Evolutionary conservation across 306 rosid species (phyloP), one percentile per base, ranked within the genome.

Genomic region (Lotus japonicus): DNA sequence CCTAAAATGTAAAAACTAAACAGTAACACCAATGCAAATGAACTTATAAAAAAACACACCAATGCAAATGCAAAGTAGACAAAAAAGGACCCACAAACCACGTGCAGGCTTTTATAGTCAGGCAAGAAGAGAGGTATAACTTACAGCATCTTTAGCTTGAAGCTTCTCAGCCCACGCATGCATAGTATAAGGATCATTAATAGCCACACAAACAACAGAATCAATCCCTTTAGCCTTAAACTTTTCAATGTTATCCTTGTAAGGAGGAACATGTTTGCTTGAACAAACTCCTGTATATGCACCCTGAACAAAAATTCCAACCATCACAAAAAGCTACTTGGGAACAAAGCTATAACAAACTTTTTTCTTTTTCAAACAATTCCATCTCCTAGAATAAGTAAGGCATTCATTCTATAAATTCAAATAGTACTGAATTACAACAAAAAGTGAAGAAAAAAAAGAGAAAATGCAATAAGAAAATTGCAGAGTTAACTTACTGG

Each of bases 241-340:
- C 77, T 90, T 87, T 7, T 84, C 90, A 66, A 83, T 65, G 43
- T 79, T 90, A 41, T 86, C 85, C 79, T 80, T 90, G 90, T 90
- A 92, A 73, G 94, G 33, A 46, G 98, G 97, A 39, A 92, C 97
- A 71, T 92, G 98, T 83, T 88, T 86, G 81, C 49, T 72, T 33
- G 98, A 88, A 80, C 98, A 92, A 66, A 92, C 98, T 53, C 98
- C 96, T 0, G 97, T 92, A 26, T 88, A 88, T 64, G 98, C 98
- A 77, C 98, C 98, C 98, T 92, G 79, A 65, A 19, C 77, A 54
- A 63, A 14, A 19, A 15, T 36, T 28, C 65, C 64, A 66, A 48
- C 10, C 76, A 73, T 11, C 54, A 69, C 13, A 42, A 42, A 21
- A 43, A 38, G 44, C n/a, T 12, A 23, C 63, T 11, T 72, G 4